Evolutionary conservation across 176 grass and related monocot genomes (phyloP), one percentile per base, ranked within the genome.

Genomic region (Zoysia japonica): DNA sequence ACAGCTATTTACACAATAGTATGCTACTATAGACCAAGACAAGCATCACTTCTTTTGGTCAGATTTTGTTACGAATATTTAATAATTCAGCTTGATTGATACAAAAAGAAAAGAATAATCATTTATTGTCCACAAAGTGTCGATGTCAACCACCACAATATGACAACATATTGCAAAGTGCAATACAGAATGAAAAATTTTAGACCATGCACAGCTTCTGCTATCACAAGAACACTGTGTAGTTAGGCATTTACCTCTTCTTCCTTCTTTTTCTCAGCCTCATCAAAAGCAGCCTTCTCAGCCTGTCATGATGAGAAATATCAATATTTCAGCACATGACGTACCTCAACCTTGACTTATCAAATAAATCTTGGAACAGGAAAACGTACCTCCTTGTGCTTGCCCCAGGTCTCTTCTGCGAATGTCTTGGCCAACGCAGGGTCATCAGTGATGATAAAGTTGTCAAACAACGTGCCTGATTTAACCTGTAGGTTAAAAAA

Each of bases 231-330:
- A 44, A 78, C 60, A 37, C 48, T 11, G 64, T 41, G 49, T 62
- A 19, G 60, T 20, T 80, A 78, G 7, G 48, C 80, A 72, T 64
- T 78, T 88, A 93, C 91, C 94, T 91, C 94, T 47, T 89, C 91
- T 88, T 90, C 82, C 72, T 89, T 91, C 75, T 91, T 97, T 84
- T 93, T 97, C 89, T 97, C 94, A 68, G 84, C 89, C 79, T 91
- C 91, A 2, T 97, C 94, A 54, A 97, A 97, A 78, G 94, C 88
- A 84, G 91, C 87, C 84, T 97, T 93, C 84, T 97, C 94, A 82
- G 89, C 91, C 94, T 97, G 75, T 45, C 17, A 75, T 77, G 9
- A 84, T 5, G 43, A 12, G 42, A 3, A 6, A 35, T 2, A 28
- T 28, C 28, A 28, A 28, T 7, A 12, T 89, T 59, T 28, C 28